A percentile compares a stretch with the other conserved stretches of the same genome.
Conservation (phyloP, 2,329 filamentous ascomycete genomes). For the Ophiostoma novo-ulmi region DNA sequence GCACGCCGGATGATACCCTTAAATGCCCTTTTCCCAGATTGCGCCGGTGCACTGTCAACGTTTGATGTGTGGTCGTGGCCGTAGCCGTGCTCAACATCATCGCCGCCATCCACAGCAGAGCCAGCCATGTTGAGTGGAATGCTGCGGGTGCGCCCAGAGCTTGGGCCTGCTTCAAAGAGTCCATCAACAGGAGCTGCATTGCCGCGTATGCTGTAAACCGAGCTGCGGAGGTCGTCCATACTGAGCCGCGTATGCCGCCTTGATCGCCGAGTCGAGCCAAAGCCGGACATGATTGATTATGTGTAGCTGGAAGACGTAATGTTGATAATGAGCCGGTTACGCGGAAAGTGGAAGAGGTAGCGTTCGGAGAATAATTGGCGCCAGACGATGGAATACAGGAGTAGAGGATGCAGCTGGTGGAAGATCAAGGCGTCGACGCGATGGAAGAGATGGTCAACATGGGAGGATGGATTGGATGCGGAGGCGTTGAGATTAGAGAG, state of each 20-base stretch:
- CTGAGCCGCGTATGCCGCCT: slow-evolving; percentile 15
- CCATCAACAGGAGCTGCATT: neutral
- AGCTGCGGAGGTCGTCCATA: slow-evolving; percentile 20
- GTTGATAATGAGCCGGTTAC: neutral
- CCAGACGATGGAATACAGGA: neutral
- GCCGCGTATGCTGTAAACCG: slow-evolving; percentile 12
- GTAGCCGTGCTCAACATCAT: slow-evolving; percentile 31
- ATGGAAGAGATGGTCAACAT: neutral
- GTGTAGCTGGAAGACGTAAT: neutral
- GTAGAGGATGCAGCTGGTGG: neutral
- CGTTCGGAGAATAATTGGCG: neutral
- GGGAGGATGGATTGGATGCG: neutral
- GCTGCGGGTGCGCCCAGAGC: neutral
- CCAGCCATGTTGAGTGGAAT: slow-evolving; percentile 20
- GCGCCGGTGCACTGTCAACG: neutral
- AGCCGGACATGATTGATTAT: slow-evolving; percentile 2
- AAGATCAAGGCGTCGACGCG: neutral
- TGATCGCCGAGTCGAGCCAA: slow-evolving; percentile 14
- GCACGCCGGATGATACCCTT: slow-evolving; percentile 52
- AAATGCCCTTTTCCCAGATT: slow-evolving; percentile 34
- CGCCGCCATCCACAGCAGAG: slow-evolving; percentile 30
- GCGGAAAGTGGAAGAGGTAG: neutral
- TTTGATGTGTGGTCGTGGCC: neutral
- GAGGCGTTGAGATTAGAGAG: neutral
- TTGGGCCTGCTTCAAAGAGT: slow-evolving; percentile 6